Percentiles rank a stretch among this genome's conserved stretches.
phyloP scores from a whole-genome alignment of 2,329 filamentous ascomycete genomes.

The Pezicula neosporulosa region DNA sequence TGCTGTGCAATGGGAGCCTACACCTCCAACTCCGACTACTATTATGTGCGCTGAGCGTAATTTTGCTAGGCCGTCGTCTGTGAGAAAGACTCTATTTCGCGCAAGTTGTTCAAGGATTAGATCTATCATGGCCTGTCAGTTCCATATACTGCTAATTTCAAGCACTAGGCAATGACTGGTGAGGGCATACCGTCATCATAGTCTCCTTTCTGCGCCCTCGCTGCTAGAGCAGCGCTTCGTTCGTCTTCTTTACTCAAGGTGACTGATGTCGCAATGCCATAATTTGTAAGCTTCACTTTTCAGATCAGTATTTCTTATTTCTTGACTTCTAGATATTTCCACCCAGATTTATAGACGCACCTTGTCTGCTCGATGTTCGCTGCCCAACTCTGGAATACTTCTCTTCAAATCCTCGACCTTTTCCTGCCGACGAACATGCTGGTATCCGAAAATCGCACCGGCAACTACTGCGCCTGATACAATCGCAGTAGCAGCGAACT shows the following conservation, averaged over 20 bases:
- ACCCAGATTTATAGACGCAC: conserved; percentile 23
- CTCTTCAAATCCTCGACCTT: conserved; percentile 54
- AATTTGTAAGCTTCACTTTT: conserved; percentile 45
- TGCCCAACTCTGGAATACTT: conserved; percentile 47
- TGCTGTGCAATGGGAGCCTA: conserved; percentile 87
- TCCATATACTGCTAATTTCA: background rate
- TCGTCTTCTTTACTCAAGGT: conserved; percentile 55
- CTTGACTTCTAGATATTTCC: background rate
- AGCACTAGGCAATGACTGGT: background rate
- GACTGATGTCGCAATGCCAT: conserved; percentile 33
- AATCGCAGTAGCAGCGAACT: conserved; percentile 69
- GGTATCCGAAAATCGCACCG: conserved; percentile 58
- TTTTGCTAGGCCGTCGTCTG: conserved; percentile 73
- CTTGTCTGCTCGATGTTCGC: conserved; percentile 31
- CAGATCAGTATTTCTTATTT: conserved; percentile 30
- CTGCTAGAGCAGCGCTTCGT: conserved; percentile 54
- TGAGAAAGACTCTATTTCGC: conserved; percentile 88
- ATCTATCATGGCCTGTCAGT: conserved; percentile 46
- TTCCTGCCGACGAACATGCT: conserved; percentile 53
- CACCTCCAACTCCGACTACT: conserved; percentile 89
- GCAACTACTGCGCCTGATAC: conserved; percentile 59
- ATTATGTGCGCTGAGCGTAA: conserved; percentile 81
- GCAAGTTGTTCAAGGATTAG: conserved; percentile 93
- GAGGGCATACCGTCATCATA: conserved; percentile 49
- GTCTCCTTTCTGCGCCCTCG: conserved; percentile 58